A percentile compares a stretch with the other conserved stretches of the same genome.
Conservation (phyloP, 345 rosid species). For the Aquilaria malaccensis region DNA sequence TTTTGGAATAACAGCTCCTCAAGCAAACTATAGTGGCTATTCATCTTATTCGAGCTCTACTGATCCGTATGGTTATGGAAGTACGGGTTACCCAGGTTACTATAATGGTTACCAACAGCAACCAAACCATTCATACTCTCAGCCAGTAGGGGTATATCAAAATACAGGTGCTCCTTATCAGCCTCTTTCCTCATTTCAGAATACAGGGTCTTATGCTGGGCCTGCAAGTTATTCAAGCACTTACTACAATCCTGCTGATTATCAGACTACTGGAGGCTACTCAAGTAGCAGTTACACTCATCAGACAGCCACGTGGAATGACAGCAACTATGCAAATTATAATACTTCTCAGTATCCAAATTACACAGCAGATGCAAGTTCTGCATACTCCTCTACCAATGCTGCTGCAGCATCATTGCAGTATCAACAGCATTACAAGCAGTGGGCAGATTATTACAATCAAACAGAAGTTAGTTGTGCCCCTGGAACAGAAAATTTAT, state of each 20-base stretch:
- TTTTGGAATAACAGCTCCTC: slow-evolving; percentile 42
- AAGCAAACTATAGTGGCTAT: slow-evolving; percentile 66
- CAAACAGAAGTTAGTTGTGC: slow-evolving; percentile 96
- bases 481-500: slow-evolving; percentile 87
- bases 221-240: slow-evolving; percentile 92
- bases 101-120: slow-evolving; percentile 78
- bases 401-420: slow-evolving; percentile 49
- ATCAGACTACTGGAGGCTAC: slow-evolving; percentile 96
- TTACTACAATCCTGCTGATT: slow-evolving; percentile 98
- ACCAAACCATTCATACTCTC: slow-evolving; percentile 64
- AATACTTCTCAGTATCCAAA: slow-evolving; percentile 59
- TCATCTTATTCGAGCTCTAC: slow-evolving; percentile 50
- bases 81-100: slow-evolving; percentile 69
- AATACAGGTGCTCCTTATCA: slow-evolving; percentile 99
- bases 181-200: slow-evolving; percentile 99
- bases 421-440: slow-evolving; percentile 78
- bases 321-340: slow-evolving; percentile 59
- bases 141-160: slow-evolving; percentile 89
- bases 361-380: slow-evolving; percentile 45
- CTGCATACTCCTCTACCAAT: slow-evolving; percentile 44
- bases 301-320: slow-evolving; percentile 61
- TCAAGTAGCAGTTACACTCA: slow-evolving; percentile 62
- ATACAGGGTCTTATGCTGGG: slow-evolving; percentile 99
- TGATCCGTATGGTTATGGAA: slow-evolving; percentile 66
- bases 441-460: slow-evolving; percentile 80